A percentile compares a stretch with the other conserved stretches of the same genome.
These are phyloP conservation scores for Metarhizium album DNA, from an alignment of 2,329 filamentous ascomycete genomes.

Conservation along the genomic window DNA sequence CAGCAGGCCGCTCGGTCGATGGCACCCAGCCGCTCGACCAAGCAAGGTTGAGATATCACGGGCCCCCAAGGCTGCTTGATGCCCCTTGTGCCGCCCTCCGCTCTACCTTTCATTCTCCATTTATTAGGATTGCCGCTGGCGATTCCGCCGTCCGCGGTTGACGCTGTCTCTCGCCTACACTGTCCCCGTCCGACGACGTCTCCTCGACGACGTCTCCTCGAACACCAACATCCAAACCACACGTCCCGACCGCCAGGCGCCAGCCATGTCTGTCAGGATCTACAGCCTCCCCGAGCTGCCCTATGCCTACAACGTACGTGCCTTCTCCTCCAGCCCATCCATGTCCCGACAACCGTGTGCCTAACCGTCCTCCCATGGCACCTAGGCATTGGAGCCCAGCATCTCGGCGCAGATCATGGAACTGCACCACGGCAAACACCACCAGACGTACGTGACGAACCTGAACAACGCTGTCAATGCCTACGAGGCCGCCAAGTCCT, in stretches of 20 bases:
- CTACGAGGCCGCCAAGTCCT: conserved; percentile 44
- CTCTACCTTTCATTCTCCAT: not conserved
- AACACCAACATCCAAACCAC: not conserved
- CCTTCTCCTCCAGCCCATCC: conserved; percentile 3
- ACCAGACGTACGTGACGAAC: conserved; percentile 68
- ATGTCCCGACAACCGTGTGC: conserved; percentile 35
- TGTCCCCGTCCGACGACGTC: not conserved
- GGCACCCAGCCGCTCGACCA: not conserved
- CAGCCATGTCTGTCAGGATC: conserved; percentile 25
- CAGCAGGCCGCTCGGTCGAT: too few relatives aligned
- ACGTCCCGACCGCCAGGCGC: not conserved
- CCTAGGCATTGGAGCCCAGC: conserved; percentile 57
- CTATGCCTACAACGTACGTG: conserved; percentile 58
- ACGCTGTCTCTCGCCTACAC: not conserved
- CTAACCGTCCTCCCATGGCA: not conserved
- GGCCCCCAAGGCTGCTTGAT: not conserved
- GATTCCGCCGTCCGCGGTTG: not conserved
- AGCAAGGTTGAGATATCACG: not conserved
- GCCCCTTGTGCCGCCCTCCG: not conserved
- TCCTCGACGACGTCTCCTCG: not conserved
- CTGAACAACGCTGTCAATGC: conserved; percentile 56
- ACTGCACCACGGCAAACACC: conserved; percentile 69
- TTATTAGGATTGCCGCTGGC: too few relatives aligned
- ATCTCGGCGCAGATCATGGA: conserved; percentile 75
- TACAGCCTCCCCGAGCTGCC: conserved; percentile 56